Conservation (phyloP, 2,329 filamentous ascomycete species). For the Neurospora sp. region DNA sequence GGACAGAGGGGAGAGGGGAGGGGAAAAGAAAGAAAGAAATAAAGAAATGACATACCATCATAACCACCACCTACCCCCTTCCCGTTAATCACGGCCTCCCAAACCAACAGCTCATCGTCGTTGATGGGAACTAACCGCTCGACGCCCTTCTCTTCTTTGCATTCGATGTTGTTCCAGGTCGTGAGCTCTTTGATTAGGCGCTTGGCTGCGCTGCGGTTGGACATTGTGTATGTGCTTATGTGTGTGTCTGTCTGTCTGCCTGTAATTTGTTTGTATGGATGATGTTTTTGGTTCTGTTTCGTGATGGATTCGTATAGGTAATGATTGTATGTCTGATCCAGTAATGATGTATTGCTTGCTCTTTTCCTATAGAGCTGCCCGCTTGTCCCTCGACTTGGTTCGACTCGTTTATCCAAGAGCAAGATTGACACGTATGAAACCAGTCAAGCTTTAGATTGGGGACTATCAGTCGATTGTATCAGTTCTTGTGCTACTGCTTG, state of each 20-base stretch:
- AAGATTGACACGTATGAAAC: not conserved
- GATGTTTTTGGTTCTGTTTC: not conserved
- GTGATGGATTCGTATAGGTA: not conserved
- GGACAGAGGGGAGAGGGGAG: not conserved
- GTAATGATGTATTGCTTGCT: not conserved
- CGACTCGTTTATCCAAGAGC: not conserved
- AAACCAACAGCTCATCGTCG: constrained; percentile 45
- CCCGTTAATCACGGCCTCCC: constrained; percentile 53
- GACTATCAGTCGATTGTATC: not conserved
- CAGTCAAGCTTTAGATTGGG: not conserved
- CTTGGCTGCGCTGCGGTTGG: constrained; percentile 40
- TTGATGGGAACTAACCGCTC: constrained; percentile 46
- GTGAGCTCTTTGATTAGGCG: constrained; percentile 50
- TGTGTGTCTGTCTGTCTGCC: not conserved
- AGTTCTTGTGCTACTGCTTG: not conserved
- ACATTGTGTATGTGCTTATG: constrained; percentile 14
- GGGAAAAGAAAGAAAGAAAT: not conserved
- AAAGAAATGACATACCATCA: constrained; percentile 32
- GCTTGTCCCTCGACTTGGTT: not conserved
- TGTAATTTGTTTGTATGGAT: not conserved
- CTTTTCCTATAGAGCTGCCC: not conserved
- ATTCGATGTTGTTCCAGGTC: constrained; percentile 39
- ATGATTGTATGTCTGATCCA: not conserved
- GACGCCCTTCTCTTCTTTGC: constrained; percentile 40
- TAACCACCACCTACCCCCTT: constrained; percentile 44